These are phyloP conservation scores for Blastobotrys persicus DNA, from an alignment of 1,139 yeast genomes.

Conservation along the genomic window DNA sequence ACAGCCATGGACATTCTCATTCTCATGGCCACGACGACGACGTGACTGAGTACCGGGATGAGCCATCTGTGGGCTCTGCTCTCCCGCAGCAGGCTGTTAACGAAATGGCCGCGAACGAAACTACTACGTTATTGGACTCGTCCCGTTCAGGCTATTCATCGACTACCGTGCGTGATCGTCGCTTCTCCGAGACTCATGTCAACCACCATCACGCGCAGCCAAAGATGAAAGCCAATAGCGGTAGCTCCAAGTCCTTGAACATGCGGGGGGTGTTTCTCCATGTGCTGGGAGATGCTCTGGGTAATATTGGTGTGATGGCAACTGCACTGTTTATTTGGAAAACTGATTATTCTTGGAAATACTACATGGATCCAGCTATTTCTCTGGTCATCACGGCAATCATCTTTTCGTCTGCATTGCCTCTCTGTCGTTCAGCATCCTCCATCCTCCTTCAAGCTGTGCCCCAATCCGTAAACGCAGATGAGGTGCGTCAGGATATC, in stretches of 20 bases:
- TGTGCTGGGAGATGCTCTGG: slow-evolving; percentile 93
- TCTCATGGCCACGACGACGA: slow-evolving; percentile 13
- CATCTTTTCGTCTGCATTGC: slow-evolving; percentile 87
- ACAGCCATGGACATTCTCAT: slow-evolving; percentile 24
- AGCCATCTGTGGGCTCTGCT: background rate
- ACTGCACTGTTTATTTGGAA: slow-evolving; percentile 94
- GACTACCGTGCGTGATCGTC: background rate
- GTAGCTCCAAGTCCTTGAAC: slow-evolving; percentile 58
- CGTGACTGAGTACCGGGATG: background rate
- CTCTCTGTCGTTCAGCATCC: slow-evolving; percentile 82
- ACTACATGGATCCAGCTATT: slow-evolving; percentile 78
- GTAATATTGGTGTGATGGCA: slow-evolving; percentile 87
- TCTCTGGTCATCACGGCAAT: slow-evolving; percentile 83
- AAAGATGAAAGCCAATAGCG: slow-evolving; percentile 23
- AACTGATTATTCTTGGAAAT: slow-evolving; percentile 85
- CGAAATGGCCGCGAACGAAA: slow-evolving; percentile 10
- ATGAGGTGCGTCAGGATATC: slow-evolving; percentile 68
- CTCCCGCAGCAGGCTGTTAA: slow-evolving; percentile 36
- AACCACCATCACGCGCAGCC: slow-evolving; percentile 43
- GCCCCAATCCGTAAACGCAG: slow-evolving; percentile 76
- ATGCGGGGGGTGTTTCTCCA: slow-evolving; percentile 97
- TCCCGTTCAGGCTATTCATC: background rate
- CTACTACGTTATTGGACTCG: background rate
- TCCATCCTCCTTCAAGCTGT: slow-evolving; percentile 90
- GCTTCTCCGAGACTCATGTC: slow-evolving; percentile 26